Conservation (phyloP, 2,329 filamentous ascomycete species). For the Acarospora socialis region DNA sequence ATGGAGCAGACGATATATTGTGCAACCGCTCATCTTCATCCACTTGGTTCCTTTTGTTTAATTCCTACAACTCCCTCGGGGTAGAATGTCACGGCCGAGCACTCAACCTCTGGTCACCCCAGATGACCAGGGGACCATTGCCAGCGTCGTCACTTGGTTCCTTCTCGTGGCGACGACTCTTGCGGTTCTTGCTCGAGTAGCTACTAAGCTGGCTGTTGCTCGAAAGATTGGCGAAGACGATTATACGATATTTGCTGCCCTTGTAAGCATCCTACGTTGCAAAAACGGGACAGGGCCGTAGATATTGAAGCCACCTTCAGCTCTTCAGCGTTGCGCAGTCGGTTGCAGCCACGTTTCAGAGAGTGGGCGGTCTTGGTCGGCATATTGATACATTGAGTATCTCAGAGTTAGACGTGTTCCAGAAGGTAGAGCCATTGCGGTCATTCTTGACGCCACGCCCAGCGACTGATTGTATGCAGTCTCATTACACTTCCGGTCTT, state of each 20-base stretch:
- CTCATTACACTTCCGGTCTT: constrained; percentile 16
- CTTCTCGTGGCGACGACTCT: constrained; percentile 17
- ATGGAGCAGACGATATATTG: too few relatives aligned
- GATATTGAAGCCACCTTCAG: constrained; percentile 7
- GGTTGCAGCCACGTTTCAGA: constrained; percentile 16
- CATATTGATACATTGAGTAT: constrained; percentile 10
- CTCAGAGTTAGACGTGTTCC: constrained; percentile 7
- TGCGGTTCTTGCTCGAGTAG: constrained; percentile 16
- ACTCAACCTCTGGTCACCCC: too few relatives aligned
- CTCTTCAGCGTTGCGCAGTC: constrained; percentile 13
- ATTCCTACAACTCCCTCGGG: too few relatives aligned
- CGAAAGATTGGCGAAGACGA: constrained; percentile 17
- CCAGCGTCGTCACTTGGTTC: constrained; percentile 19
- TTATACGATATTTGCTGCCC: constrained; percentile 13
- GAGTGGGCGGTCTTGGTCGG: constrained; percentile 15
- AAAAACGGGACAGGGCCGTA: not conserved
- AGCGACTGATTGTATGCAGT: constrained; percentile 4
- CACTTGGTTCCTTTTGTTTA: too few relatives aligned
- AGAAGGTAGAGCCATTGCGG: constrained; percentile 13
- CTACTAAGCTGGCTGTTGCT: constrained; percentile 17
- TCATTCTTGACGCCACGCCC: not conserved
- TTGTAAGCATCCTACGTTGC: constrained; percentile 13
- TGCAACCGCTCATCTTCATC: too few relatives aligned
- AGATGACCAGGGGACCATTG: constrained; percentile 11
- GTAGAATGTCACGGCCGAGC: too few relatives aligned